Percentiles rank a stretch among this genome's conserved stretches.
Evolutionary conservation across 2,329 filamentous ascomycete species (phyloP).

Genomic region (Pyrenophora tritici-repentis): DNA sequence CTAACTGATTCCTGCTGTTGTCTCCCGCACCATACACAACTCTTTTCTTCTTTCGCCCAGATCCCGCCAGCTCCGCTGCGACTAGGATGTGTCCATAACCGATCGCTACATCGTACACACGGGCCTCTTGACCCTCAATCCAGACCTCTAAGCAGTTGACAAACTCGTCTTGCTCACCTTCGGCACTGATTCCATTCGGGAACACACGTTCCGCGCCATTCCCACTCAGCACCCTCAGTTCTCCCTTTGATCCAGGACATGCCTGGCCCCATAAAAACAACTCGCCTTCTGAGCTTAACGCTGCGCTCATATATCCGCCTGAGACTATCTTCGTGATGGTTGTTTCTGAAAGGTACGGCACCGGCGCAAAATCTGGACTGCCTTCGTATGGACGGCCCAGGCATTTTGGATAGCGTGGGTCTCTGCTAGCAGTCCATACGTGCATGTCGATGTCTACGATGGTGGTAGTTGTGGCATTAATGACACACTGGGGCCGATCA

Average conservation of each 20-base stretch:
- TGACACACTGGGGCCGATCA: neutral
- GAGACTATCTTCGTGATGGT: constrained; percentile 29
- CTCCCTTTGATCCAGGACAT: constrained; percentile 23
- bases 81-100: constrained; percentile 38
- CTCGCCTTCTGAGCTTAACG: constrained; percentile 36
- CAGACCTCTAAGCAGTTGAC: constrained; percentile 29
- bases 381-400: constrained; percentile 25
- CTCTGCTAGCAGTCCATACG: constrained; percentile 29
- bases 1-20: constrained; percentile 33
- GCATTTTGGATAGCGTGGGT: constrained; percentile 31
- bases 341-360: constrained; percentile 37
- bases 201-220: neutral
- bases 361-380: constrained; percentile 8
- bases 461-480: neutral
- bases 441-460: constrained; percentile 16
- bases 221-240: constrained; percentile 23
- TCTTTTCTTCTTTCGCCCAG: constrained; percentile 1
- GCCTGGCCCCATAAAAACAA: constrained; percentile 43
- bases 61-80: constrained; percentile 22
- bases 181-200: constrained; percentile 2
- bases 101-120: constrained; percentile 32
- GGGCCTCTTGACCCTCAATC: constrained; percentile 26
- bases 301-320: constrained; percentile 42
- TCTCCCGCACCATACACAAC: constrained; percentile 36
- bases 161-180: constrained; percentile 33